Percentiles rank a stretch among this genome's conserved stretches.
Conservation (phyloP, 1,284 basidiomycete genomes). For the Apiotrichum gracile region DNA sequence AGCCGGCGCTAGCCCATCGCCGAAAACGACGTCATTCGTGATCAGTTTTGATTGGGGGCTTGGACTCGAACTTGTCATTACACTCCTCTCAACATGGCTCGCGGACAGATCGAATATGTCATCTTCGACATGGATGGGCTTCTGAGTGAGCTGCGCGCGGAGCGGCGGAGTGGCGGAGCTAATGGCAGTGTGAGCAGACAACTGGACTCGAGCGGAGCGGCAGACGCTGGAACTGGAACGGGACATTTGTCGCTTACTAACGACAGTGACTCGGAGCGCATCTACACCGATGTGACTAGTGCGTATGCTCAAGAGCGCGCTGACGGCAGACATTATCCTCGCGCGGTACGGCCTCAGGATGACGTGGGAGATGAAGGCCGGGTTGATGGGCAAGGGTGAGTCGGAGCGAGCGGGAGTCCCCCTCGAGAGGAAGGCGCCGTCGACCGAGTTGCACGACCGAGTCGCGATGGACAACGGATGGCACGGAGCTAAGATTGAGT, state of each 20-base stretch:
- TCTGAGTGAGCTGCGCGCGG: constrained; percentile 22
- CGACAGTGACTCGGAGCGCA: constrained; percentile 24
- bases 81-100: background rate
- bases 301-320: background rate
- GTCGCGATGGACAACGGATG: too few relatives aligned
- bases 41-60: too few relatives aligned
- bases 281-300: constrained; percentile 45
- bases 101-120: constrained; percentile 40
- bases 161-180: background rate
- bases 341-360: constrained; percentile 40
- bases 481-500: background rate
- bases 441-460: too few relatives aligned
- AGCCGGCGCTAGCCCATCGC: too few relatives aligned
- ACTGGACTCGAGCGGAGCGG: too few relatives aligned
- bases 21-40: too few relatives aligned
- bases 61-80: too few relatives aligned
- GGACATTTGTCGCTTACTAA: background rate
- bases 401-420: background rate
- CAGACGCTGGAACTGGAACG: background rate
- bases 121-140: constrained; percentile 49
- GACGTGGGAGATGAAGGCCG: constrained; percentile 47
- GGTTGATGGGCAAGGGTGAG: constrained; percentile 46
- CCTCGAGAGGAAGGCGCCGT: background rate
- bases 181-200: constrained; percentile 29
- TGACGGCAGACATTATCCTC: constrained; percentile 37